These are phyloP conservation scores for Leptographium procerum DNA, from an alignment of 2,329 filamentous ascomycete genomes.

Conservation along the genomic window DNA sequence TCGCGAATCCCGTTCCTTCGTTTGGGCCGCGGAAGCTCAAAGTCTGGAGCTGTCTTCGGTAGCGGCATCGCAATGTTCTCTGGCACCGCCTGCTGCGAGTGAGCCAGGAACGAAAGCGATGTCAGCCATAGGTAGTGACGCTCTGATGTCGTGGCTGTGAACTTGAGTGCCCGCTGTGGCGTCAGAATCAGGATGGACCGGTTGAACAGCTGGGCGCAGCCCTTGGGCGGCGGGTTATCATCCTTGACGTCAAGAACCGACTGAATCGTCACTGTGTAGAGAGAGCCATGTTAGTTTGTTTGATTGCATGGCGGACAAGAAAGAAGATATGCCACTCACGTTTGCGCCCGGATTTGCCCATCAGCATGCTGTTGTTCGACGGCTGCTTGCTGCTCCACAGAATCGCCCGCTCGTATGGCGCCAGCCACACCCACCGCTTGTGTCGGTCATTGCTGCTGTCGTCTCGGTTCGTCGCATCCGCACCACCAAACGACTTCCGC, in stretches of 20 bases:
- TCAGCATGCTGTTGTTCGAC: slow-evolving; percentile 69
- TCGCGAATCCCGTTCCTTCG: slow-evolving; percentile 59
- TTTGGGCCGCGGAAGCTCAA: slow-evolving; percentile 37
- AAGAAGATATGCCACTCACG: slow-evolving; percentile 45
- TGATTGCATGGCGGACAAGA: background rate
- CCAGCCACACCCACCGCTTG: slow-evolving; percentile 97
- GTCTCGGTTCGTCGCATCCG: slow-evolving; percentile 54
- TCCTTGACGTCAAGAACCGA: slow-evolving; percentile 96
- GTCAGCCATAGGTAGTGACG: slow-evolving; percentile 93
- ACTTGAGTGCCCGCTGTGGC: slow-evolving; percentile 86
- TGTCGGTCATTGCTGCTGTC: slow-evolving; percentile 70
- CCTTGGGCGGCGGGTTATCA: slow-evolving; percentile 73
- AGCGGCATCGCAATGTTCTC: slow-evolving; percentile 50
- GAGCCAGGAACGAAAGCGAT: slow-evolving; percentile 85
- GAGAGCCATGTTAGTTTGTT: slow-evolving; percentile 15
- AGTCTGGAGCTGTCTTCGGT: slow-evolving; percentile 35
- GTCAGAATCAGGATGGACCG: slow-evolving; percentile 92
- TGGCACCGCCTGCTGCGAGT: slow-evolving; percentile 71
- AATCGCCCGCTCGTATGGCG: slow-evolving; percentile 88
- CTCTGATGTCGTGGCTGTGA: slow-evolving; percentile 73
- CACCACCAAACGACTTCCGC: slow-evolving; percentile 80
- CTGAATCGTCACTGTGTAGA: slow-evolving; percentile 80
- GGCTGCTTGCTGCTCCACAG: slow-evolving; percentile 99
- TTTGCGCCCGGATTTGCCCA: slow-evolving; percentile 92
- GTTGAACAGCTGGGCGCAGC: slow-evolving; percentile 58